Percentiles rank a stretch among this genome's conserved stretches.
These are phyloP conservation scores for Trametes cinnabarina DNA, from an alignment of 768 basidiomycete genomes.

Conservation along the genomic window DNA sequence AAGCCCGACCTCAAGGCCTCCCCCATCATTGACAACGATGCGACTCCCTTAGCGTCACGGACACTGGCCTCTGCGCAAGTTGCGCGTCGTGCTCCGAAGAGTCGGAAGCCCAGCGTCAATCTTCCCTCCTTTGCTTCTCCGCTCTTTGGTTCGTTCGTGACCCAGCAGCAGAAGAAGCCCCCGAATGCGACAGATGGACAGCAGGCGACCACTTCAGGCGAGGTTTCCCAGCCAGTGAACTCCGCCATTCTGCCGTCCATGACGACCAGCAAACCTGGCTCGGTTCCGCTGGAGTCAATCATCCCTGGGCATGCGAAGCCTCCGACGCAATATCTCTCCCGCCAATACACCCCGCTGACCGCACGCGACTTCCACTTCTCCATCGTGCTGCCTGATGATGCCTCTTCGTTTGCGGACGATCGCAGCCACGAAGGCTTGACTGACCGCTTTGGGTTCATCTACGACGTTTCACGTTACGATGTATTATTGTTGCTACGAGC, in stretches of 20 bases:
- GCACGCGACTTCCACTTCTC: slow-evolving; percentile 73
- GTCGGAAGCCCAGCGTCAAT: slow-evolving; percentile 24
- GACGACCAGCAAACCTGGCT: slow-evolving; percentile 32
- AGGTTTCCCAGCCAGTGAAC: slow-evolving; percentile 8
- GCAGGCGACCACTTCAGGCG: neutral
- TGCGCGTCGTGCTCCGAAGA: slow-evolving; percentile 14
- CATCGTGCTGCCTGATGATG: slow-evolving; percentile 58
- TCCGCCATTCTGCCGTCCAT: slow-evolving; percentile 23
- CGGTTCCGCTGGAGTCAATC: slow-evolving; percentile 76
- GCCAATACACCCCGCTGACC: slow-evolving; percentile 70
- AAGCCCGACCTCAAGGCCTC: slow-evolving; percentile 6
- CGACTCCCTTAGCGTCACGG: slow-evolving; percentile 35
- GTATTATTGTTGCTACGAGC: slow-evolving; percentile 72
- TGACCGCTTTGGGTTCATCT: slow-evolving; percentile 89
- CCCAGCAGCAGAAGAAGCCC: slow-evolving; percentile 47
- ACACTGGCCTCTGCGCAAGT: slow-evolving; percentile 14
- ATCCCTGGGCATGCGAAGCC: slow-evolving; percentile 79
- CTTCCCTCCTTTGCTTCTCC: slow-evolving; percentile 47
- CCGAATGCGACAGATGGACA: neutral
- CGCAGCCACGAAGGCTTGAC: slow-evolving; percentile 62
- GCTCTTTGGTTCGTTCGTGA: slow-evolving; percentile 57
- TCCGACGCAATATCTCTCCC: slow-evolving; percentile 79
- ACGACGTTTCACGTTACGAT: slow-evolving; percentile 81
- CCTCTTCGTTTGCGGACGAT: slow-evolving; percentile 50
- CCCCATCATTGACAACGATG: slow-evolving; percentile 35